These are phyloP conservation scores for Dryas octopetala DNA, from an alignment of 306 rosid species.

Conservation along the genomic window DNA sequence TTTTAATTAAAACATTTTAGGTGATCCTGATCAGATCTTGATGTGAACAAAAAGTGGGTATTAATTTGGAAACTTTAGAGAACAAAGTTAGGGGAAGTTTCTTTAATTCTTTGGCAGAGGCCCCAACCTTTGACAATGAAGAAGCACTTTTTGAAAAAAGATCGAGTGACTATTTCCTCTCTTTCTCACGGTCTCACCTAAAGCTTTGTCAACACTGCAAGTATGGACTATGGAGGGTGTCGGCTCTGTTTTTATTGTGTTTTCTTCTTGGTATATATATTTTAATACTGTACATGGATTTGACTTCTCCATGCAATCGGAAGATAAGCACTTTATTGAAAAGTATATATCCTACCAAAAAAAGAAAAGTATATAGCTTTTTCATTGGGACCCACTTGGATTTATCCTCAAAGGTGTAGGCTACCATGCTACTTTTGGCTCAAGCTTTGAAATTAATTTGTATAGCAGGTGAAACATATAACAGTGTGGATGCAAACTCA, in stretches of 20 bases:
- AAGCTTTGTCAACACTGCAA: constrained; percentile 53
- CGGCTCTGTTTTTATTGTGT: constrained; percentile 39
- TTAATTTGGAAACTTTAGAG: background rate
- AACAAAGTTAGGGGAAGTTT: constrained; percentile 29
- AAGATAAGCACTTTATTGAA: background rate
- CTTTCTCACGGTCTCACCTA: constrained; percentile 29
- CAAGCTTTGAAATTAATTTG: constrained; percentile 44
- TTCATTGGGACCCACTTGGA: constrained; percentile 38
- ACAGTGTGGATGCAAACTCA: constrained; percentile 14
- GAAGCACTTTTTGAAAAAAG: constrained; percentile 31
- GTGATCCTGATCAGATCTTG: background rate
- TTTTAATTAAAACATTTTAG: background rate
- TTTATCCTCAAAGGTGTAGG: constrained; percentile 18
- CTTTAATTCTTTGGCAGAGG: constrained; percentile 23
- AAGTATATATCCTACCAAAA: too few species aligned
- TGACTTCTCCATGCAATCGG: constrained; percentile 29
- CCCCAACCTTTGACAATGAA: constrained; percentile 52
- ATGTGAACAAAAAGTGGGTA: constrained; percentile 10
- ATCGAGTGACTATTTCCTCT: constrained; percentile 6
- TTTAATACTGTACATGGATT: background rate
- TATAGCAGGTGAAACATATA: constrained; percentile 32
- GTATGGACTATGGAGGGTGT: constrained; percentile 36
- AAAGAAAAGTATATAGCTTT: constrained; percentile 3
- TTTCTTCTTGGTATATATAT: constrained; percentile 2
- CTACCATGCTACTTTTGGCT: constrained; percentile 16